A percentile compares a stretch with the other conserved stretches of the same genome.
Conservation (phyloP, 2,329 filamentous ascomycete species). For the Huntiella omanensis region DNA sequence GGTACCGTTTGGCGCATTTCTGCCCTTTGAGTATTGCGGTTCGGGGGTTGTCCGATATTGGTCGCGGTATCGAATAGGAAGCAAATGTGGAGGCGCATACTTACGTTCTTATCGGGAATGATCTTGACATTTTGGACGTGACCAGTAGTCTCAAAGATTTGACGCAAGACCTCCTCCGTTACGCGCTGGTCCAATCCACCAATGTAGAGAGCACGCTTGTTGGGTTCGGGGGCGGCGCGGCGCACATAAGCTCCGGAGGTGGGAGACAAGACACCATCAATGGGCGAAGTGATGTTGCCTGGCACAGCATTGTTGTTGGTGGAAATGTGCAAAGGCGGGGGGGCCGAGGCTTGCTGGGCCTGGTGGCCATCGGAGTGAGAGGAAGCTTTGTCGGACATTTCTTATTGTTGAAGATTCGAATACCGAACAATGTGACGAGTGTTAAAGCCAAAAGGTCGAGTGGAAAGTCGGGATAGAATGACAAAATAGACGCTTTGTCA, state of each 20-base stretch:
- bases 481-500: neutral
- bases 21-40: too few species aligned
- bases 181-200: conserved; percentile 88
- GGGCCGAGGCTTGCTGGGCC: conserved; percentile 70
- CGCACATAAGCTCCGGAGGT: conserved; percentile 66
- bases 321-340: conserved; percentile 80
- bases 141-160: conserved; percentile 97
- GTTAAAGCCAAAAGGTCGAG: conserved; percentile 5
- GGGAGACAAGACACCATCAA: conserved; percentile 69
- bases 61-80: too few species aligned
- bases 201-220: conserved; percentile 93
- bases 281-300: conserved; percentile 75
- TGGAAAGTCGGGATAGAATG: conserved; percentile 6
- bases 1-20: too few species aligned
- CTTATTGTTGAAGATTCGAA: conserved; percentile 14
- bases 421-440: conserved; percentile 2
- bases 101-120: conserved; percentile 97
- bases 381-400: conserved; percentile 50
- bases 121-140: conserved; percentile 99
- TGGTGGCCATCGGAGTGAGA: conserved; percentile 40
- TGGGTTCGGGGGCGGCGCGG: conserved; percentile 88
- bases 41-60: too few species aligned
- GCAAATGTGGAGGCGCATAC: conserved; percentile 20
- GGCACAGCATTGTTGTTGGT: conserved; percentile 94
- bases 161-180: conserved; percentile 86